These are phyloP conservation scores for Boeremia exigua DNA, from an alignment of 2,329 filamentous ascomycete species.

Conservation along the genomic window DNA sequence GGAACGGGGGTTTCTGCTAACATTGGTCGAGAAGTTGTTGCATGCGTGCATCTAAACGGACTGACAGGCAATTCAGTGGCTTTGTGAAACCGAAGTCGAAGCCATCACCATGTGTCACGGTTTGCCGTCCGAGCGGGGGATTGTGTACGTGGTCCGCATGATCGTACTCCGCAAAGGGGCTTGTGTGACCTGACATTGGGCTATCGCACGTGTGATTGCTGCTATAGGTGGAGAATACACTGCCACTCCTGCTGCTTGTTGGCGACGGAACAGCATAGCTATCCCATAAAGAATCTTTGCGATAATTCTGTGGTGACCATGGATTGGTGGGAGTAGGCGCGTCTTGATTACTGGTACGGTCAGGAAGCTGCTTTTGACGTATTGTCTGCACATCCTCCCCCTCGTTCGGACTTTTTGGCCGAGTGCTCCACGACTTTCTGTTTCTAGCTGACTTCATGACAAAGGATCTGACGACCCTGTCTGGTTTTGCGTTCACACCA, in stretches of 20 bases:
- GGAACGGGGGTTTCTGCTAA: slow-evolving; percentile 19
- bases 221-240: slow-evolving; percentile 20
- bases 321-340: background rate
- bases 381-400: slow-evolving; percentile 8
- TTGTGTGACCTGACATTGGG: slow-evolving; percentile 21
- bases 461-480: slow-evolving; percentile 43
- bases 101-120: slow-evolving; percentile 13
- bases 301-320: background rate
- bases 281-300: slow-evolving; percentile 15
- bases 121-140: slow-evolving; percentile 7
- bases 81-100: slow-evolving; percentile 24
- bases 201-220: slow-evolving; percentile 20
- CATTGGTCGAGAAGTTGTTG: slow-evolving; percentile 36
- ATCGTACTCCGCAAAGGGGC: slow-evolving; percentile 21
- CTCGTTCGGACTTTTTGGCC: slow-evolving; percentile 31
- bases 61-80: slow-evolving; percentile 35
- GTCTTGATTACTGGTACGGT: background rate
- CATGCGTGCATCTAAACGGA: slow-evolving; percentile 27
- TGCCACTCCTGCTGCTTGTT: slow-evolving; percentile 24
- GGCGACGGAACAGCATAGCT: slow-evolving; percentile 20
- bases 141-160: slow-evolving; percentile 21
- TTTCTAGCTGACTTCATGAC: slow-evolving; percentile 45
- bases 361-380: background rate
- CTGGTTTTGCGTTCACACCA: slow-evolving; percentile 39
- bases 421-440: slow-evolving; percentile 42